Evolutionary conservation across 768 basidiomycete species (phyloP).

Genomic region (Pisolithus albus): DNA sequence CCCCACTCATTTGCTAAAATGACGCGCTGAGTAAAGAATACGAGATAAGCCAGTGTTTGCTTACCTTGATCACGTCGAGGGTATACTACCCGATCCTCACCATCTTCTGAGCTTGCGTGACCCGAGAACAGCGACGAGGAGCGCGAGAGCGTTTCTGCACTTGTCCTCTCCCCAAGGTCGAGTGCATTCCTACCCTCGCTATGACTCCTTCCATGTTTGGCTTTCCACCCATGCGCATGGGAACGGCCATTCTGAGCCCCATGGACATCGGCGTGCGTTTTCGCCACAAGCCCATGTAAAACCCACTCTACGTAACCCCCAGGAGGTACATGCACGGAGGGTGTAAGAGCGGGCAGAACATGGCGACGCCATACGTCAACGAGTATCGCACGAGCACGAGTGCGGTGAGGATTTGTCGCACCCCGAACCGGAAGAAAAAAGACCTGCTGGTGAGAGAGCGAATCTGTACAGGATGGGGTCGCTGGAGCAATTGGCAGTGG

Average conservation of each 20-base stretch:
- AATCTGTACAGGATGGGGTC: slow-evolving; percentile 20
- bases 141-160: slow-evolving; percentile 21
- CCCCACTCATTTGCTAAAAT: slow-evolving; percentile 25
- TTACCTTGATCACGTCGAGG: slow-evolving; percentile 21
- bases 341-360: slow-evolving; percentile 46
- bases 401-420: slow-evolving; percentile 41
- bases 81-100: slow-evolving; percentile 23
- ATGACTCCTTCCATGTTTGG: slow-evolving; percentile 40
- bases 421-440: slow-evolving; percentile 6
- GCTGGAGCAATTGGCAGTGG: slow-evolving; percentile 26
- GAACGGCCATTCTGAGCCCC: slow-evolving; percentile 4
- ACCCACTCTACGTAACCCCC: slow-evolving; percentile 29
- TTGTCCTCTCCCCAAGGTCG: slow-evolving; percentile 26
- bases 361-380: slow-evolving; percentile 61
- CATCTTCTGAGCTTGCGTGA: slow-evolving; percentile 9
- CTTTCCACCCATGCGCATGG: neutral
- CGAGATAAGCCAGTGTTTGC: neutral
- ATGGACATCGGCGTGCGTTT: slow-evolving; percentile 13
- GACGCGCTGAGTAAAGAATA: slow-evolving; percentile 5
- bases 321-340: slow-evolving; percentile 16
- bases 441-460: slow-evolving; percentile 15
- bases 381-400: slow-evolving; percentile 58
- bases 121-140: slow-evolving; percentile 19
- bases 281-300: slow-evolving; percentile 23
- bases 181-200: slow-evolving; percentile 38